Percentiles rank a stretch among this genome's conserved stretches.
These are phyloP conservation scores for Ascochyta koolunga DNA, from an alignment of 2,329 filamentous ascomycete species.

Conservation along the genomic window DNA sequence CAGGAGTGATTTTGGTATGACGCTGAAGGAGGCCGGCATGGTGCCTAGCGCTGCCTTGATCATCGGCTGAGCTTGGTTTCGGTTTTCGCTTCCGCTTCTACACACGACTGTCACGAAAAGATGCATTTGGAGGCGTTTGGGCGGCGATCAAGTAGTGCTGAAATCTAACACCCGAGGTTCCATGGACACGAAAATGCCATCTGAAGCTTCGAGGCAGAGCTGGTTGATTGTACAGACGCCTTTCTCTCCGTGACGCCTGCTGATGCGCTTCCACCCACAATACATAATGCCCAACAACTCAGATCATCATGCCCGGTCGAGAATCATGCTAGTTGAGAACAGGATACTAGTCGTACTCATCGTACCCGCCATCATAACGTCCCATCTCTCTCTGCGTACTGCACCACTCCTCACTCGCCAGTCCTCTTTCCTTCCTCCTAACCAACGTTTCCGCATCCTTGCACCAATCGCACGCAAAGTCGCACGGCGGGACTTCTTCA, in stretches of 20 bases:
- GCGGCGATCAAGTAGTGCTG: background rate
- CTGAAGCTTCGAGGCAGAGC: background rate
- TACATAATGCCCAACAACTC: background rate
- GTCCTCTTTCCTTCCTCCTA: conserved; percentile 51
- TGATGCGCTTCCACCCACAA: background rate
- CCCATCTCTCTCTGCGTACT: conserved; percentile 55
- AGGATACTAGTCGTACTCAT: conserved; percentile 49
- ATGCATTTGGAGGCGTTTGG: conserved; percentile 22
- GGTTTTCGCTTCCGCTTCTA: background rate
- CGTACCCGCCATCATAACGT: conserved; percentile 43
- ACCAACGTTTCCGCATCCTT: conserved; percentile 52
- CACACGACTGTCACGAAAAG: conserved; percentile 9
- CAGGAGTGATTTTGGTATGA: conserved; percentile 78
- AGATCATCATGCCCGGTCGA: background rate
- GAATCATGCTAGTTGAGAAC: too few species aligned
- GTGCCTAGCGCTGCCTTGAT: conserved; percentile 90
- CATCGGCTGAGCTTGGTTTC: conserved; percentile 54
- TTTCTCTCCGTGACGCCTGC: background rate
- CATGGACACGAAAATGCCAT: background rate
- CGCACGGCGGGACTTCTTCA: conserved; percentile 46
- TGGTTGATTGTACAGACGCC: background rate
- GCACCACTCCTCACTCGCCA: conserved; percentile 58
- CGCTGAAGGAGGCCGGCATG: conserved; percentile 88
- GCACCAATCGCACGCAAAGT: conserved; percentile 58
- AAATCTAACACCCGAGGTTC: background rate